phyloP scores from a whole-genome alignment of 2,329 filamentous ascomycete species.

The Scedosporium boydii region DNA sequence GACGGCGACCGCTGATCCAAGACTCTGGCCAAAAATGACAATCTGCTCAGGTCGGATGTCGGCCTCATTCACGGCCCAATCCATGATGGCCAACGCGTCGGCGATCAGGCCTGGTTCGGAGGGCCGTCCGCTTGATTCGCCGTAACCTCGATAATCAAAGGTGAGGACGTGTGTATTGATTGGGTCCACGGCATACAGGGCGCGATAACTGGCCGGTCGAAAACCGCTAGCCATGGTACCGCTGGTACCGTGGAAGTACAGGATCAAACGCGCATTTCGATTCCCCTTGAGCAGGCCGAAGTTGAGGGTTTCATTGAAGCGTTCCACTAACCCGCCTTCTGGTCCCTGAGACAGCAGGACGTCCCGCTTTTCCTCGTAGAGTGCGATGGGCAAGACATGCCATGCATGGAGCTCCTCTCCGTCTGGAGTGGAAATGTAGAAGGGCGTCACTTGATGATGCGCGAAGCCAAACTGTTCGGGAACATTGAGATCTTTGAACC shows the following conservation, averaged over 20 bases:
- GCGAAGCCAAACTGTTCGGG: conserved; percentile 62
- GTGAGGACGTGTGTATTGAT: conserved; percentile 45
- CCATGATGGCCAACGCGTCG: conserved; percentile 41
- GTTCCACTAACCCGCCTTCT: conserved; percentile 22
- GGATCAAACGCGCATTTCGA: conserved; percentile 30
- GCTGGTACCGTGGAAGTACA: conserved; percentile 46
- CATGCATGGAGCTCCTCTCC: conserved; percentile 59
- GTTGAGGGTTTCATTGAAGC: conserved; percentile 24
- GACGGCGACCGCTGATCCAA: conserved; percentile 44
- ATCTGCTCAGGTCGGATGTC: conserved; percentile 44
- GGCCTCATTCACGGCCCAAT: conserved; percentile 44
- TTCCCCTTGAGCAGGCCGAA: conserved; percentile 36
- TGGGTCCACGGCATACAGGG: conserved; percentile 38
- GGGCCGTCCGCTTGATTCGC: conserved; percentile 39
- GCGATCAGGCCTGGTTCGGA: conserved; percentile 43
- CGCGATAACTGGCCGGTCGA: conserved; percentile 45
- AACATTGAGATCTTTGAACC: conserved; percentile 42
- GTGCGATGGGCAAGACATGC: conserved; percentile 59
- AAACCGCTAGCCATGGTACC: conserved; percentile 48
- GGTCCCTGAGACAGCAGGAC: neutral
- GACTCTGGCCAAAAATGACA: conserved; percentile 48
- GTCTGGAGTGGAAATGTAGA: conserved; percentile 54
- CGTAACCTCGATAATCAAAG: conserved; percentile 55
- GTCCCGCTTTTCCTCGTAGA: conserved; percentile 49
- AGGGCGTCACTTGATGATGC: conserved; percentile 61